Base-by-base conservation (phyloP, 1,284 basidiomycete genomes). In the Microstroma glucosiphilum region DNA sequence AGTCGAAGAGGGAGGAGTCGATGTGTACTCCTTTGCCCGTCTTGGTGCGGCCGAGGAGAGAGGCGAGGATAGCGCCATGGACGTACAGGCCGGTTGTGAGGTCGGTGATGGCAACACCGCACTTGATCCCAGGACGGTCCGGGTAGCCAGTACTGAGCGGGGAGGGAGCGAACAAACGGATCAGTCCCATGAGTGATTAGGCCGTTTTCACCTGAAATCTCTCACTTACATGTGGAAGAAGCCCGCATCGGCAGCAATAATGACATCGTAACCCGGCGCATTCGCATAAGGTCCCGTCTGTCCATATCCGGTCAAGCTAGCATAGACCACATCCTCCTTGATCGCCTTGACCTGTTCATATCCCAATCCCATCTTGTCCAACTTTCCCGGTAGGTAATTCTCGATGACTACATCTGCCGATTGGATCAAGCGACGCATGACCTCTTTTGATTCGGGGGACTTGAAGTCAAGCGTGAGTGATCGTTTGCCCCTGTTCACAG, bases 41-140 rank as follows among this genome's bases (percentile, higher is more conserved):
- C 77, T 88, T 85, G 61, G 86, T 84, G 23, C 91, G 84, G 15
- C 89, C 91, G 62, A 92, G 78, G 12, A 97, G 82, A 0, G 88
- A 91, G 1, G 93, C 92, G 84, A 97, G 88, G 66, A 96, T 89
- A 1, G 91, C 92, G 0, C 91, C 90, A 64, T 94, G 91, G 1
- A 91, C 87, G 79, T 94, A 96, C n/a, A 96, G 84, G 0, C 93
- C 90, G 6, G 91, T 92, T 23, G 90, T 89, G 62, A 96, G 85
- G 80, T 96, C 92, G 19, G 91, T 93, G 19, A 88, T 88, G 0
- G 92, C 91, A 15, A 93, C 90, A 6, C 72, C 72, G 25, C 75
- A 71, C 66, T 96, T 96, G 78, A 87, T 89, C 0, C 92, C 93
- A 15, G 87, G 85, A 2, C 92, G 87, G 72, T 90, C 88, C 7